Base-by-base conservation (phyloP, 176 grass and related monocot species). In the Oryza glumipatula region DNA sequence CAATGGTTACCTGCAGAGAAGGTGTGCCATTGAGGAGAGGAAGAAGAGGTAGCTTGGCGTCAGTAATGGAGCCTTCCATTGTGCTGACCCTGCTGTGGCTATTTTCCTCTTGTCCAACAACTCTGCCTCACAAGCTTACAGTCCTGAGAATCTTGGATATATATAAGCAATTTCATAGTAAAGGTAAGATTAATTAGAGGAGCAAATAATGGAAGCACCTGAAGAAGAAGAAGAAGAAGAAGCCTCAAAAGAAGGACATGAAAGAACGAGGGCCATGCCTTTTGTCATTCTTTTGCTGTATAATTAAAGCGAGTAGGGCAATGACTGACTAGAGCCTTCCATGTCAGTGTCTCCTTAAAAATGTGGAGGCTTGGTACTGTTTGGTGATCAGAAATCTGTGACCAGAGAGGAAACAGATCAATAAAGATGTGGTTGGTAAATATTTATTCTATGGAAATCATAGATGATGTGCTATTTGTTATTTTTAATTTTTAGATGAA, bases 11-110 rank as follows among this genome's bases (percentile, higher is more conserved):
- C 76, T 78, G 76, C 36, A 38, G 6, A 15, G 52, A 64, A 48
- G 39, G 39, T 23, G 43, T 38, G 24, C 13, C 38, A 60, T 49
- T 67, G 52, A 85, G 75, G 30, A 72, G 75, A 63, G 67, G 83
- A 72, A 79, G 83, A 38, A 72, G 83, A 64, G 38, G 83, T 4
- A 35, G 49, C 16, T 9, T 69, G 11, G 17, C 17, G 23, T 63
- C 74, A 7, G 49, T 17, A 26, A 46, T 26, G 52, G 28, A 72
- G 2, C 17, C 67, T 48, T 46, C 58, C 83, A 85, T 78, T 24
- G 22, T 24, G 66, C 21, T 35, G 10, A 10, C 35, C 43, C 43
- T 10, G 43, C 21, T 4, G 3, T 5, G 9, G 9, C 35, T 70
- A 4, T 23, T 11, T 36, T 7, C n/a, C 5, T 28, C 10, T 17